Evolutionary conservation across 192 early-diverging fungal species (phyloP).

Genomic region (Linnemannia hyalina): DNA sequence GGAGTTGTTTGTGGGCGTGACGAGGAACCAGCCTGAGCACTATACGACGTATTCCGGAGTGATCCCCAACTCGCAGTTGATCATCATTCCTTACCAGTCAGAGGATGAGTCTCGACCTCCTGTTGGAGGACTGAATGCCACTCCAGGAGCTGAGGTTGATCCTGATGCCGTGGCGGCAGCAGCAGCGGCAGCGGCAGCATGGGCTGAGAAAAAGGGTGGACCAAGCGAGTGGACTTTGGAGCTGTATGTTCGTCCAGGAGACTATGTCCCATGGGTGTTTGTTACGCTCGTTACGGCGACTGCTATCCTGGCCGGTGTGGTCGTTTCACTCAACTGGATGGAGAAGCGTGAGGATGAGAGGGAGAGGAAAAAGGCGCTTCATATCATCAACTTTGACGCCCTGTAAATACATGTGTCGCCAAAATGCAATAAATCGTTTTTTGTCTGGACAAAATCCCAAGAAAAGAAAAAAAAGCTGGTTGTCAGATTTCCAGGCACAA

Average conservation of each 20-base stretch:
- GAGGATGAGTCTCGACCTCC: conserved; percentile 59
- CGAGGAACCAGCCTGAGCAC: conserved; percentile 70
- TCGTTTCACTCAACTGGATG: conserved; percentile 76
- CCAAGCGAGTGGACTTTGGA: conserved; percentile 85
- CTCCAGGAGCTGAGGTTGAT: background rate
- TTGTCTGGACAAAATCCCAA: too few species aligned
- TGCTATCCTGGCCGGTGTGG: conserved; percentile 77
- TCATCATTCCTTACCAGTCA: conserved; percentile 85
- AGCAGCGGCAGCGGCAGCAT: background rate
- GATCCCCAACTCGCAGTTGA: conserved; percentile 93
- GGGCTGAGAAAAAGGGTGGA: conserved; percentile 31
- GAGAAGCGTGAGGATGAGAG: conserved; percentile 89
- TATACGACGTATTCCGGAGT: conserved; percentile 83
- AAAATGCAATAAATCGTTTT: too few species aligned
- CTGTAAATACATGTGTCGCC: conserved; percentile 58
- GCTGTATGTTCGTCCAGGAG: conserved; percentile 89
- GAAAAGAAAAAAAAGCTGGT: too few species aligned
- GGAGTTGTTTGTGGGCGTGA: conserved; percentile 88
- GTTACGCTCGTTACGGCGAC: conserved; percentile 79
- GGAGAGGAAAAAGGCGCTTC: conserved; percentile 82
- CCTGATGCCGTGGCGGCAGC: background rate
- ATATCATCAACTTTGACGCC: conserved; percentile 95
- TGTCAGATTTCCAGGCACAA: too few species aligned
- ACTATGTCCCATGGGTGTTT: conserved; percentile 87
- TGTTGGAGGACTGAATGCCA: conserved; percentile 2